phyloP scores from a whole-genome alignment of 805 yeast species.

The Starmerella geochares region DNA sequence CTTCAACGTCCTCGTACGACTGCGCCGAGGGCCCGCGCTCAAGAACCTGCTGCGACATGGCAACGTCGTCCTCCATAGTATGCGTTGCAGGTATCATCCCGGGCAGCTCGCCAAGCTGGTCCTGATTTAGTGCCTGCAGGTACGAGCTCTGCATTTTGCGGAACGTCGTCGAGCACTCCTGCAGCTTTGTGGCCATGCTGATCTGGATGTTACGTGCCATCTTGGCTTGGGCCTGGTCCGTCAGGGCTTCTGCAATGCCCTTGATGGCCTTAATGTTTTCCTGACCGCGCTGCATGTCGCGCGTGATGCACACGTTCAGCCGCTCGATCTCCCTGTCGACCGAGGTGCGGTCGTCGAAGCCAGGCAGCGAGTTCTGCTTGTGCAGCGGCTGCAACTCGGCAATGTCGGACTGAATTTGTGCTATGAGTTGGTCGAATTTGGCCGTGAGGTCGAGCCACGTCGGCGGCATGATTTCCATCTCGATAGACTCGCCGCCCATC shows the following conservation, averaged over 20 bases:
- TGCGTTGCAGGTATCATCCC: constrained; percentile 15
- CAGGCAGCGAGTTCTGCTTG: constrained; percentile 75
- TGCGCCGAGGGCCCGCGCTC: constrained; percentile 25
- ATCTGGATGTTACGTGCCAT: constrained; percentile 75
- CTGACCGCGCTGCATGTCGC: constrained; percentile 67
- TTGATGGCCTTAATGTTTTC: constrained; percentile 60
- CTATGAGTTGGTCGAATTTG: constrained; percentile 57
- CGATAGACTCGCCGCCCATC: constrained; percentile 41
- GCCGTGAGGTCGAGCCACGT: constrained; percentile 62
- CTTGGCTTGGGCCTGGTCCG: constrained; percentile 42
- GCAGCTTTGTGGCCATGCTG: constrained; percentile 75
- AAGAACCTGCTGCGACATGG: constrained; percentile 33
- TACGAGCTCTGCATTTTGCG: constrained; percentile 83
- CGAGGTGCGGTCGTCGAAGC: constrained; percentile 66
- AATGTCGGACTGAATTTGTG: constrained; percentile 44
- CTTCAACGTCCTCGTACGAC: constrained; percentile 28
- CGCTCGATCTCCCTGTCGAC: constrained; percentile 74
- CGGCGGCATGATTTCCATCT: constrained; percentile 63
- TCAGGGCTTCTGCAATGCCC: constrained; percentile 33
- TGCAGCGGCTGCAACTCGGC: constrained; percentile 58
- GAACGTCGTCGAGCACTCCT: constrained; percentile 64
- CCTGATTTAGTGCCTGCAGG: constrained; percentile 57
- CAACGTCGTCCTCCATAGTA: constrained; percentile 32
- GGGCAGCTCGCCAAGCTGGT: constrained; percentile 24
- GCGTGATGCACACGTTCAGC: constrained; percentile 63